Evolutionary conservation across 768 basidiomycete species (phyloP), one percentile per base, ranked within the genome.

Genomic region (Podaxis carcinomalis): DNA sequence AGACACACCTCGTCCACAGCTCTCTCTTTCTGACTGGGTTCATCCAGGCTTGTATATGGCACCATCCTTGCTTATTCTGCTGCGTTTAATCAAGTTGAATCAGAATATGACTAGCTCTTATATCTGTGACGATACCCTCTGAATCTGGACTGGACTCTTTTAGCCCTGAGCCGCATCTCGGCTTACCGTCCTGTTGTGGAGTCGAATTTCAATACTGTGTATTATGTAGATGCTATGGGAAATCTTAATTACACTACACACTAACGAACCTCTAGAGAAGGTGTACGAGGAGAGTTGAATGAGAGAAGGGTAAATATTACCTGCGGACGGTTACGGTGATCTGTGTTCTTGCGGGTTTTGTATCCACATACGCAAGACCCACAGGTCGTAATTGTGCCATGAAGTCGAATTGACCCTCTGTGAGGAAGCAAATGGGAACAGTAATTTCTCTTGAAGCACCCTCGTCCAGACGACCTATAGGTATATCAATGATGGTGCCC

Each of bases 41-140:
- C 28, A 16, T 42, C 3, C 62, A 90, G 89, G 49, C 76, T 92
- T 67, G 92, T 97, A 1, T 96, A 96, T 72, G 90, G 89, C 3
- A 97, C 95, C 16, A 96, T 97, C 67, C 62, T 94, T 64, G 88
- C 91, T 5, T 97, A 97, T 68, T 83, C 91, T 10, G 88, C 90
- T 28, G 88, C 87, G 23, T 93, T 95, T 73, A 88, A 75, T 64
- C 86, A 91, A 70, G 90, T 91, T 51, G 81, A 86, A 35, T 88
- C 89, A n/a, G 93, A 94, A 61, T 93, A 84, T 65, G 90, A 91
- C 65, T 90, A 67, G 80, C 61, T 50, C 53, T 54, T 28, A 51
- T 52, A 44, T 44, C 42, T 27, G 55, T 59, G 25, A 27, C 21
- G 51, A 37, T 54, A 39, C 37, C 52, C 37, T 23, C 42, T 19